Conservation (phyloP, 2,329 filamentous ascomycete genomes). For the Ascochyta lentis region DNA sequence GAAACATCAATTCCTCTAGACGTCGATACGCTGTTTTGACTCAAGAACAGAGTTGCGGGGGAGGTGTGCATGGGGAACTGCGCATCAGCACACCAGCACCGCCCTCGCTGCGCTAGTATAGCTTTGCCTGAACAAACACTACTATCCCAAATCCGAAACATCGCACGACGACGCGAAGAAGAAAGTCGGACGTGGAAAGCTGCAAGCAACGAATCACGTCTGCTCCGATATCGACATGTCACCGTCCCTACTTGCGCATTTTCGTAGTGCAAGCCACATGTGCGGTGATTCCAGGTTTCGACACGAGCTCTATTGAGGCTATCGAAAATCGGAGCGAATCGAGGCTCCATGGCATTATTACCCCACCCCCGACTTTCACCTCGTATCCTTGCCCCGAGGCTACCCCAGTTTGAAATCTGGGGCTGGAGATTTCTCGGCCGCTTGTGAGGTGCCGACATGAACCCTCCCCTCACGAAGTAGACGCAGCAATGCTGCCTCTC, state of each 20-base stretch:
- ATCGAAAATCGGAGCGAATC: constrained; percentile 3
- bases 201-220: background rate
- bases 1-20: too few relatives aligned
- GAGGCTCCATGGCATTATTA: background rate
- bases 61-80: too few relatives aligned
- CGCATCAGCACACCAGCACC: too few relatives aligned
- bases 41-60: background rate
- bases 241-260: background rate
- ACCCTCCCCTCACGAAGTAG: too few relatives aligned
- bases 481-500: background rate
- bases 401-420: background rate
- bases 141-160: background rate
- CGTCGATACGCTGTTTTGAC: too few relatives aligned
- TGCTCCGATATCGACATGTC: background rate
- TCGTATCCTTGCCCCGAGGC: background rate
- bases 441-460: too few relatives aligned
- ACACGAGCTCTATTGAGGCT: background rate
- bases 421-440: background rate
- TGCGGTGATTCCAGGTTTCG: background rate
- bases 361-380: background rate
- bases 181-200: background rate
- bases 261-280: constrained; percentile 4
- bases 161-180: constrained; percentile 1
- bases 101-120: background rate
- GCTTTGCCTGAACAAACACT: background rate